phyloP scores from a whole-genome alignment of 139 green algal genomes.

The Asterochloris erici region DNA sequence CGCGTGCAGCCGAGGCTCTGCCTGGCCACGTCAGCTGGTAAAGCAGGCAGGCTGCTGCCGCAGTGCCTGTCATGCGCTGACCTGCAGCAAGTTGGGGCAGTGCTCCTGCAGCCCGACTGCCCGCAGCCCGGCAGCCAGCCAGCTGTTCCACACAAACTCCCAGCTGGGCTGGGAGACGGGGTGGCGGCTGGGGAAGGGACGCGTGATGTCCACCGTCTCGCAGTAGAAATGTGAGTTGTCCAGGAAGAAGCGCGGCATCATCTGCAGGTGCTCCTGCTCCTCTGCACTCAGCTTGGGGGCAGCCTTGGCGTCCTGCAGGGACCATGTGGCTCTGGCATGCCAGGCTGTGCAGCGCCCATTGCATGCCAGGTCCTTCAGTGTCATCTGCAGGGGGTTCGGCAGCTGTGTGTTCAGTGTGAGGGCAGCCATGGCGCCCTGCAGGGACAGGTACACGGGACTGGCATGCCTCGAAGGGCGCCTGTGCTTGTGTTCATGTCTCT shows the following conservation, averaged over 20 bases:
- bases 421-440: too few relatives aligned
- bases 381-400: too few relatives aligned
- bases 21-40: too few relatives aligned
- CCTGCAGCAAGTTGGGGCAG: slow-evolving; percentile 87
- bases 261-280: slow-evolving; percentile 41
- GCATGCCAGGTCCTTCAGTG: too few relatives aligned
- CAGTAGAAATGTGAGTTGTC: slow-evolving; percentile 92
- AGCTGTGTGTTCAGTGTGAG: too few relatives aligned
- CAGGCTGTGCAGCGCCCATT: not conserved
- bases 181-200: slow-evolving; percentile 77
- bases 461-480: too few relatives aligned
- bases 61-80: not conserved
- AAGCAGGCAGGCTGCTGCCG: too few relatives aligned
- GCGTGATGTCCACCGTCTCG: slow-evolving; percentile 89
- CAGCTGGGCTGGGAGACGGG: slow-evolving; percentile 45
- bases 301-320: not conserved
- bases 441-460: too few relatives aligned
- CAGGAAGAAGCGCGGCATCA: slow-evolving; percentile 52
- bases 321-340: not conserved
- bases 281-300: slow-evolving; percentile 12
- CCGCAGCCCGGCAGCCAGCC: slow-evolving; percentile 64
- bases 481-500: too few relatives aligned
- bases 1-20: too few relatives aligned
- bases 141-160: slow-evolving; percentile 92
- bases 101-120: slow-evolving; percentile 56